These are phyloP conservation scores for Parmelia sp. DNA, from an alignment of 495 filamentous ascomycete genomes.

Conservation along the genomic window DNA sequence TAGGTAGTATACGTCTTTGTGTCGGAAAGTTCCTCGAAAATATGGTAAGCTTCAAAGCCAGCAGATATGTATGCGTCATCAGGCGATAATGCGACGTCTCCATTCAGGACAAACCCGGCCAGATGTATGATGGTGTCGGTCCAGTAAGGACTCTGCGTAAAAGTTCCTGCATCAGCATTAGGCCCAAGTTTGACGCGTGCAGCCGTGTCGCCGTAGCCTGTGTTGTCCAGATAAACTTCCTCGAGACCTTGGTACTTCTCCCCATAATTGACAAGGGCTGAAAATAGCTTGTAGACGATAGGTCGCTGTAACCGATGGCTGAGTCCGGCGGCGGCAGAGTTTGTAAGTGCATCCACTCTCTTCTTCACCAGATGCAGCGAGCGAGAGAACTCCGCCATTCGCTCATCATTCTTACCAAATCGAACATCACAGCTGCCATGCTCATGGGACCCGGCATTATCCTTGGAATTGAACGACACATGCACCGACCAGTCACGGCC, in stretches of 20 bases:
- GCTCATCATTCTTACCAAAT: constrained; percentile 4
- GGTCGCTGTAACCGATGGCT: constrained; percentile 8
- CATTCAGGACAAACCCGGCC: constrained; percentile 48
- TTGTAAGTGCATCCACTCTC: constrained; percentile 2
- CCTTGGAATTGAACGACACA: constrained; percentile 1
- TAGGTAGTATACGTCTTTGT: constrained; percentile 54
- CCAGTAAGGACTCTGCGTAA: constrained; percentile 61
- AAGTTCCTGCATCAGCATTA: constrained; percentile 51
- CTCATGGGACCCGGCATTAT: background rate
- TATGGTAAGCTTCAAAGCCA: constrained; percentile 53
- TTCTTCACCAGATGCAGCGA: background rate
- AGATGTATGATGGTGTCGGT: constrained; percentile 58
- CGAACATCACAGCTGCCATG: constrained; percentile 6
- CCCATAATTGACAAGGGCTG: constrained; percentile 38
- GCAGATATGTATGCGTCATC: constrained; percentile 55
- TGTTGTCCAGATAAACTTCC: constrained; percentile 66
- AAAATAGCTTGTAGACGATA: constrained; percentile 46
- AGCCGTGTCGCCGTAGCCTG: constrained; percentile 57
- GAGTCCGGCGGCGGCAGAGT: background rate
- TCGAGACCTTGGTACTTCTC: constrained; percentile 54
- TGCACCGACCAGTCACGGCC: background rate
- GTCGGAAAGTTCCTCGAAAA: constrained; percentile 45
- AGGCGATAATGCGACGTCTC: constrained; percentile 18
- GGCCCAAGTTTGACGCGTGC: constrained; percentile 58
- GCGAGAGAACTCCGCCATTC: constrained; percentile 1